phyloP scores from a whole-genome alignment of 441 rosid genomes.

The Aquilaria agallochum region DNA sequence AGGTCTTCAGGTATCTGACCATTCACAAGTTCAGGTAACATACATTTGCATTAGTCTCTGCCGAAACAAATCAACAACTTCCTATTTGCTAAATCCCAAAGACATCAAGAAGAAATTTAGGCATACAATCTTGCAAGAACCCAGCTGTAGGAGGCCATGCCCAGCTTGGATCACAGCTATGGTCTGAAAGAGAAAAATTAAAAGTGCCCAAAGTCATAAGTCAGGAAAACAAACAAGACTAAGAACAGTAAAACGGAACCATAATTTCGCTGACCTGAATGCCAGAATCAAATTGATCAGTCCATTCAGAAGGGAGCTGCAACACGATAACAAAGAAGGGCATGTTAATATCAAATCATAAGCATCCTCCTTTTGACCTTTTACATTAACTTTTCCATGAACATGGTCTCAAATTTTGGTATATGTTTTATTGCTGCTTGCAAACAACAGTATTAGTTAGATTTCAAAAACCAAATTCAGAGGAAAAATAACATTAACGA shows the following conservation, averaged over 20 bases:
- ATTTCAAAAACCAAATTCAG: neutral
- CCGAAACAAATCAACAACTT: no score
- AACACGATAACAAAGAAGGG: constrained; percentile 30
- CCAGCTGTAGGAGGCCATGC: constrained; percentile 89
- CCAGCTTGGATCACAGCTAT: constrained; percentile 99
- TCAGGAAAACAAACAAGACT: constrained; percentile 11
- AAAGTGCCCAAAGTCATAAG: constrained; percentile 11
- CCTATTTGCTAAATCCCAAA: neutral
- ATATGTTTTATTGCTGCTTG: constrained; percentile 1
- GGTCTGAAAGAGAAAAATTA: constrained; percentile 47
- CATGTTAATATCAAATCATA: constrained; percentile 28
- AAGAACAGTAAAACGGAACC: constrained; percentile 14
- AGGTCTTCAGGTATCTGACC: constrained; percentile 89
- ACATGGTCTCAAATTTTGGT: neutral
- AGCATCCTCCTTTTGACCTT: constrained; percentile 20
- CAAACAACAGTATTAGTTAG: neutral
- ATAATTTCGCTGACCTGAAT: constrained; percentile 63
- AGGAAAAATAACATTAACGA: neutral
- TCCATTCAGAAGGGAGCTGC: constrained; percentile 99
- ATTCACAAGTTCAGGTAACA: neutral
- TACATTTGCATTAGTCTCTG: no score
- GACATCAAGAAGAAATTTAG: constrained; percentile 8
- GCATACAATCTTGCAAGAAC: constrained; percentile 96
- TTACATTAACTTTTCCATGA: neutral
- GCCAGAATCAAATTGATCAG: constrained; percentile 96